Base-by-base conservation (phyloP, 2,329 filamentous ascomycete genomes). In the Aspergillus neoniger region DNA sequence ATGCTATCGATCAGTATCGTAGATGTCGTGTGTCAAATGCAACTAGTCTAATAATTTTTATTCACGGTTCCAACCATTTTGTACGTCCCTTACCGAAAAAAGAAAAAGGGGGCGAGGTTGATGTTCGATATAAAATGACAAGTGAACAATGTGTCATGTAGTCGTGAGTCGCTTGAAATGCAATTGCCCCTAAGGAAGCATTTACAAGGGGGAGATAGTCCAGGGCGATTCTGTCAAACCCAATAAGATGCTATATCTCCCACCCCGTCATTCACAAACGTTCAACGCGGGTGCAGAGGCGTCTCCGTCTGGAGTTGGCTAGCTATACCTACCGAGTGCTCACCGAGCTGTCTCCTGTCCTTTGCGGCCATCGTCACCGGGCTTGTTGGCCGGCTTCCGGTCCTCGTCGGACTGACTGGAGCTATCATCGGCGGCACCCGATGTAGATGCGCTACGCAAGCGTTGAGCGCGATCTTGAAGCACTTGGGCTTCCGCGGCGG, bases 401-500 rank as follows among this genome's bases (percentile, higher is more conserved):
- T 82, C 79, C 63, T 81, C 80, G 59, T 82, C 80, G 41, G 79
- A 81, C 67, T 81, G 80, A 64, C 77, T 81, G 14, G 80, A 79
- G 65, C 78, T 81, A 62, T 81, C 79, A 48, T 80, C 79, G 17
- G 74, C 77, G 36, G 55, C 70, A 44, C 71, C 74, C 36, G 73
- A 67, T 25, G 74, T 72, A 9, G 75, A 77, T 44, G 76, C 78
- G 62, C 75, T 78, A 55, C 76, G 74, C 39, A 80, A 70, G 60
- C 76, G 75, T 62, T 79, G 72, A 3, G 79, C 80, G 9, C 76
- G 74, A 58, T 78, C 75, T 55, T 79, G 74, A 25, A 82, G 70
- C 28, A 78, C 75, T 59, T 80, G 77, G 6, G 86, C 86, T 70
- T 87, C 83, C 58, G 85, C 83, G 3, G 85, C 86, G 5, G 89